Percentiles rank a stretch among this genome's conserved stretches.
These are phyloP conservation scores for Austroboletus rostrupii DNA, from an alignment of 1,284 basidiomycete species.

Conservation along the genomic window DNA sequence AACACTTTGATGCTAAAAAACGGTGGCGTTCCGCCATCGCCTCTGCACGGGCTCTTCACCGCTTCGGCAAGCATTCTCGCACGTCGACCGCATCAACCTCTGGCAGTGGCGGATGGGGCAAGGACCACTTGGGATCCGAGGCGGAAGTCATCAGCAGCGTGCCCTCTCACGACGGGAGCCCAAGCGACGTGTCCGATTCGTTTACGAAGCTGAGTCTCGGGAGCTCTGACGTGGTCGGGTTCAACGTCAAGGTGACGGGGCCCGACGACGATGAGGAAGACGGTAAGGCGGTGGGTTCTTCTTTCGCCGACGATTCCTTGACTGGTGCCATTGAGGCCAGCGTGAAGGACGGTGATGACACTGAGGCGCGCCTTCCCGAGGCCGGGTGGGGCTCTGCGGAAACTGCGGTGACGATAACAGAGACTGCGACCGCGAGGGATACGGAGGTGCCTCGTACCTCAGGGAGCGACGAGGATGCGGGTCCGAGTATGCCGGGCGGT, in stretches of 20 bases:
- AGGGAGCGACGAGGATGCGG: conserved; percentile 32
- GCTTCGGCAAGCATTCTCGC: conserved; percentile 44
- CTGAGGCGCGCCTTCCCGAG: not conserved
- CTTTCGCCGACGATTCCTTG: conserved; percentile 17
- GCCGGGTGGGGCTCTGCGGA: not conserved
- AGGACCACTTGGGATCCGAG: conserved; percentile 20
- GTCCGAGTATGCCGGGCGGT: conserved; percentile 45
- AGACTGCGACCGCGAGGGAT: not conserved
- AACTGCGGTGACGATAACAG: conserved; percentile 1
- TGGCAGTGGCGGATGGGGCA: conserved; percentile 32
- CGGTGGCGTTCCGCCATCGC: conserved; percentile 69
- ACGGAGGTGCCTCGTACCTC: conserved; percentile 14
- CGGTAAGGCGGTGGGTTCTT: conserved; percentile 23
- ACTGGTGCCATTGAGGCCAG: conserved; percentile 14
- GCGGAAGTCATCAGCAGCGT: conserved; percentile 7
- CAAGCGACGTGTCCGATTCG: conserved; percentile 20
- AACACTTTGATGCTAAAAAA: conserved; percentile 71
- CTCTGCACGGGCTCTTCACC: conserved; percentile 53
- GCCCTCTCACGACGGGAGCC: conserved; percentile 18
- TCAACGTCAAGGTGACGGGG: conserved; percentile 31
- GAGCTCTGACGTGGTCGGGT: conserved; percentile 22
- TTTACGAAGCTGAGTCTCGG: conserved; percentile 30
- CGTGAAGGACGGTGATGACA: conserved; percentile 11
- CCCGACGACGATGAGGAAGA: conserved; percentile 25
- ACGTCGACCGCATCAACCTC: conserved; percentile 28